These are phyloP conservation scores for Fraxinus excelsior DNA, from an alignment of 257 asterid genomes.

Conservation along the genomic window DNA sequence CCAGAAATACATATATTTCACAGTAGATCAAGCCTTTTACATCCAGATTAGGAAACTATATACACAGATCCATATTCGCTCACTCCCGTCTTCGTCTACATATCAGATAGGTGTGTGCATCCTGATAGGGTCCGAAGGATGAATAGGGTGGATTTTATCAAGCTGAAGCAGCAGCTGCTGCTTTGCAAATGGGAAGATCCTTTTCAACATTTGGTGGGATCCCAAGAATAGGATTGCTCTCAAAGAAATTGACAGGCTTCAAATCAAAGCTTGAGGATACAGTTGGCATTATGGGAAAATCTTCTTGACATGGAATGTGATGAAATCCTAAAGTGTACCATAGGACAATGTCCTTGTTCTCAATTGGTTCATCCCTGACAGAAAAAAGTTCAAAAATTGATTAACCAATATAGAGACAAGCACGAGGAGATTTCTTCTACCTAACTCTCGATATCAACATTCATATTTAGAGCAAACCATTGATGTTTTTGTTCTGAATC, in stretches of 20 bases:
- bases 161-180: conserved; percentile 47
- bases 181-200: conserved; percentile 55
- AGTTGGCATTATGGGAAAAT: conserved; percentile 83
- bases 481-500: not conserved
- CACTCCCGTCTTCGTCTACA: not conserved
- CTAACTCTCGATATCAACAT: not conserved
- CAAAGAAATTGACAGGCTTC: conserved; percentile 84
- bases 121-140: not conserved
- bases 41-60: not conserved
- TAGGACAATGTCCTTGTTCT: conserved; percentile 61
- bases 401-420: not conserved
- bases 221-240: conserved; percentile 69
- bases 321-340: conserved; percentile 91
- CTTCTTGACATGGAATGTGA: conserved; percentile 87
- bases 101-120: too few species aligned
- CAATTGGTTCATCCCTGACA: conserved; percentile 60
- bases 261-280: conserved; percentile 74
- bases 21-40: not conserved
- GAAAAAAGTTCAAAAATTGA: not conserved
- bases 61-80: not conserved
- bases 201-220: conserved; percentile 48
- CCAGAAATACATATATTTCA: not conserved
- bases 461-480: not conserved
- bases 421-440: not conserved
- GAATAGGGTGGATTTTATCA: not conserved